These are phyloP conservation scores for Passalora sequoiae DNA, from an alignment of 2,329 filamentous ascomycete genomes.

Conservation along the genomic window DNA sequence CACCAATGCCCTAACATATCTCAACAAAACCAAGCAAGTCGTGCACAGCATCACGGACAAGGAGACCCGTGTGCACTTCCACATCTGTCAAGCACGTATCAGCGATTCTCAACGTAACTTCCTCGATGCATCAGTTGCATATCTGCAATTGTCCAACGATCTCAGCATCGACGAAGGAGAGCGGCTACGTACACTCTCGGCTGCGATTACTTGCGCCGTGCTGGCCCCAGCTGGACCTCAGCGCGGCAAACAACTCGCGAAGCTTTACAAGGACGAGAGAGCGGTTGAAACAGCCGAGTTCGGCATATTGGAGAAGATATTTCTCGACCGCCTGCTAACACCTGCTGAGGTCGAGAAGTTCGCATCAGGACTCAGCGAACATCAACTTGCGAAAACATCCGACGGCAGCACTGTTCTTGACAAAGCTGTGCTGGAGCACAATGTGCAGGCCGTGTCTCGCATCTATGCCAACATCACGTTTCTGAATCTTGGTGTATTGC, in stretches of 20 bases:
- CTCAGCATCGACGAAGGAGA: conserved; percentile 78
- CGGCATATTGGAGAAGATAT: conserved; percentile 94
- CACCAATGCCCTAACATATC: conserved; percentile 73
- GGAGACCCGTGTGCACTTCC: conserved; percentile 75
- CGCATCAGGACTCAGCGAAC: conserved; percentile 69
- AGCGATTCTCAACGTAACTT: conserved; percentile 87
- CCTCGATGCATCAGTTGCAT: conserved; percentile 78
- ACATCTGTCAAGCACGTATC: conserved; percentile 87
- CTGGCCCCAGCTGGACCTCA: conserved; percentile 85
- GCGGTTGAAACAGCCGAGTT: conserved; percentile 70
- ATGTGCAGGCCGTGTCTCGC: conserved; percentile 74
- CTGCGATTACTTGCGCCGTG: conserved; percentile 87
- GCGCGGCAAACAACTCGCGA: conserved; percentile 71
- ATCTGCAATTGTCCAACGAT: conserved; percentile 80
- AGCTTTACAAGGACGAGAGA: conserved; percentile 90
- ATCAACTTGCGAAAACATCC: conserved; percentile 83
- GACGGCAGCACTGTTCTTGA: conserved; percentile 91
- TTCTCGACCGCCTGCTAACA: conserved; percentile 77
- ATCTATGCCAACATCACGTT: conserved; percentile 50
- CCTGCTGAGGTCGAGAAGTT: conserved; percentile 83
- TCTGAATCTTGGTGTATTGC: conserved; percentile 66
- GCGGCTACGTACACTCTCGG: conserved; percentile 73
- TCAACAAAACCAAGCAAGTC: conserved; percentile 93
- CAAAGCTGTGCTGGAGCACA: conserved; percentile 93
- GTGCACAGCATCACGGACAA: conserved; percentile 73